phyloP scores from a whole-genome alignment of 306 rosid genomes.

The Dryas octopetala region DNA sequence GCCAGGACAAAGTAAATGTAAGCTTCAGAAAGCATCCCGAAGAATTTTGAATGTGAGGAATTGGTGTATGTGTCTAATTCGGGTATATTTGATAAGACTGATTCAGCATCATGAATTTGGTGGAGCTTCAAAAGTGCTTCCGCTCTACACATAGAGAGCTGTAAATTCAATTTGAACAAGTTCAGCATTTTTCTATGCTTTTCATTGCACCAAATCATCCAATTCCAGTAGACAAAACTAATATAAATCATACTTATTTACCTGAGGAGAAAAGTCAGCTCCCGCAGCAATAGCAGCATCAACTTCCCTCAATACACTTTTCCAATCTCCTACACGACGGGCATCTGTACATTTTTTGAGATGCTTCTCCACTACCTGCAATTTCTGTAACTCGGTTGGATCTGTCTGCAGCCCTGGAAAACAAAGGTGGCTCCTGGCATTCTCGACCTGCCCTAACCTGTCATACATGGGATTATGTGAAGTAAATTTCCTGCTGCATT shows the following conservation, averaged over 20 bases:
- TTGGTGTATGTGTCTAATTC: constrained; percentile 39
- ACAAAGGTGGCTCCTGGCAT: constrained; percentile 69
- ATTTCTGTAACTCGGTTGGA: constrained; percentile 59
- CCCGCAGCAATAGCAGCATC: constrained; percentile 70
- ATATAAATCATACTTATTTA: constrained; percentile 10
- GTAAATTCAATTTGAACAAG: constrained; percentile 73
- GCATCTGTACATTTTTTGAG: constrained; percentile 69
- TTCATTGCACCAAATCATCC: not conserved
- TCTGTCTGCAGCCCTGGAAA: constrained; percentile 53
- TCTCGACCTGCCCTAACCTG: constrained; percentile 91
- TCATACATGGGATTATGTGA: constrained; percentile 9
- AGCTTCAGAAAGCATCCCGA: constrained; percentile 84
- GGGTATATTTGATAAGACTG: constrained; percentile 40
- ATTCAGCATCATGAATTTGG: constrained; percentile 81
- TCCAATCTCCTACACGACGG: constrained; percentile 79
- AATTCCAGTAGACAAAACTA: not conserved
- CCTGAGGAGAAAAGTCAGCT: constrained; percentile 85
- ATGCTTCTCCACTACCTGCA: constrained; percentile 75
- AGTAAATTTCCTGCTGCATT: not conserved
- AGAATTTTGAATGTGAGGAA: constrained; percentile 48
- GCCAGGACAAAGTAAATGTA: constrained; percentile 64
- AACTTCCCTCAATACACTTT: constrained; percentile 63
- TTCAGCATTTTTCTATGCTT: constrained; percentile 40
- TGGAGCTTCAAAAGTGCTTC: constrained; percentile 88
- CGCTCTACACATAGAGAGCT: constrained; percentile 95